Conservation (phyloP, 257 asterid genomes). For the Anisodus acutangulus region DNA sequence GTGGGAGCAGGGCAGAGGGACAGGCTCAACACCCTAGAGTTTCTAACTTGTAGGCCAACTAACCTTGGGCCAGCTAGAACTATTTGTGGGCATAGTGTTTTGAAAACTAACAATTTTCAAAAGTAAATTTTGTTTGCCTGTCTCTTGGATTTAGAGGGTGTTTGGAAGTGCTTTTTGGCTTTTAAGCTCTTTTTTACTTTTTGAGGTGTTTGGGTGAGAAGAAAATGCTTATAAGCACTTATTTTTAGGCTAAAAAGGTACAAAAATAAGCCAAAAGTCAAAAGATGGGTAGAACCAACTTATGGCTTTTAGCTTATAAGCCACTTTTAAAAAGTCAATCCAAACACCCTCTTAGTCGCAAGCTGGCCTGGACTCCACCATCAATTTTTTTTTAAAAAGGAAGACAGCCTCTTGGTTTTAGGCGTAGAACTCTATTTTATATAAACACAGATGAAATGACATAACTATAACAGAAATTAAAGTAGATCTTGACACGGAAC, state of each 20-base stretch:
- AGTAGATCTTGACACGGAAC: slow-evolving; percentile 1
- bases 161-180: too few species aligned
- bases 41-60: slow-evolving; percentile 21
- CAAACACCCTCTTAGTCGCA: too few species aligned
- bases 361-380: too few species aligned
- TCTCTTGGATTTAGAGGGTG: not conserved
- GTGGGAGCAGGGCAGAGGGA: not conserved
- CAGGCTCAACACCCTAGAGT: not conserved
- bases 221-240: too few species aligned
- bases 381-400: too few species aligned
- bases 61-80: slow-evolving; percentile 15
- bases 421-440: not conserved
- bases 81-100: not conserved
- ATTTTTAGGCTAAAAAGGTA: too few species aligned
- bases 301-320: too few species aligned
- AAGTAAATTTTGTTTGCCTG: slow-evolving; percentile 5
- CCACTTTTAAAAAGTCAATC: too few species aligned
- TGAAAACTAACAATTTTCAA: not conserved
- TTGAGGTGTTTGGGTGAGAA: too few species aligned
- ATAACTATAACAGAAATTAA: not conserved
- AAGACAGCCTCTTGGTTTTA: not conserved
- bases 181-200: too few species aligned
- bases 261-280: too few species aligned
- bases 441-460: slow-evolving; percentile 17
- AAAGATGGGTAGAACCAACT: too few species aligned